phyloP scores from a whole-genome alignment of 306 rosid species.

The Gillenia trifoliata region DNA sequence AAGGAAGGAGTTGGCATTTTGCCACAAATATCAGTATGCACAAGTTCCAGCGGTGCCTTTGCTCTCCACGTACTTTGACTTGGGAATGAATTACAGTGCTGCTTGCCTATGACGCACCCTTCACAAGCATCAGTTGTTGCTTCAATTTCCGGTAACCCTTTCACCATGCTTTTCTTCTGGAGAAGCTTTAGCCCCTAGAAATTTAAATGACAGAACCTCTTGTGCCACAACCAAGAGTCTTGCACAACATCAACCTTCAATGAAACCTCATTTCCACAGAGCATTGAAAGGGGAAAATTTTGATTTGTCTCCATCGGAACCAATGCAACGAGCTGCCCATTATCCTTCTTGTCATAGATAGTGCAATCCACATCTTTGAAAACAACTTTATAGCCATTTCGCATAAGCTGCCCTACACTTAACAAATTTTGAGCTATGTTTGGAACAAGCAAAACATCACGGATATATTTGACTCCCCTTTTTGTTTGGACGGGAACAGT shows the following conservation, averaged over 20 bases:
- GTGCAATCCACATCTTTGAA: not conserved
- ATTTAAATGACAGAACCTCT: not conserved
- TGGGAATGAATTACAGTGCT: not conserved
- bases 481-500: not conserved
- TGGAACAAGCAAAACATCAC: not conserved
- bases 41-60: not conserved
- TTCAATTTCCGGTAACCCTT: not conserved
- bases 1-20: not conserved
- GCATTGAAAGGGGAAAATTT: not conserved
- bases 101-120: not conserved
- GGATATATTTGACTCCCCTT: not conserved
- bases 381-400: not conserved
- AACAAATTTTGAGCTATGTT: not conserved
- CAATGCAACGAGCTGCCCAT: not conserved
- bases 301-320: not conserved
- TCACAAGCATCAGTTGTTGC: not conserved
- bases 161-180: not conserved
- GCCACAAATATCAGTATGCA: not conserved
- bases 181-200: constrained; percentile 28
- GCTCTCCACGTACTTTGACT: not conserved
- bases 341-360: not conserved
- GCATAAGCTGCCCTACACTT: not conserved
- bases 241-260: not conserved
- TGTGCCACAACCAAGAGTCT: not conserved
- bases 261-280: too few species aligned